phyloP scores from a whole-genome alignment of 768 basidiomycete genomes.

The Clavulina sp. region DNA sequence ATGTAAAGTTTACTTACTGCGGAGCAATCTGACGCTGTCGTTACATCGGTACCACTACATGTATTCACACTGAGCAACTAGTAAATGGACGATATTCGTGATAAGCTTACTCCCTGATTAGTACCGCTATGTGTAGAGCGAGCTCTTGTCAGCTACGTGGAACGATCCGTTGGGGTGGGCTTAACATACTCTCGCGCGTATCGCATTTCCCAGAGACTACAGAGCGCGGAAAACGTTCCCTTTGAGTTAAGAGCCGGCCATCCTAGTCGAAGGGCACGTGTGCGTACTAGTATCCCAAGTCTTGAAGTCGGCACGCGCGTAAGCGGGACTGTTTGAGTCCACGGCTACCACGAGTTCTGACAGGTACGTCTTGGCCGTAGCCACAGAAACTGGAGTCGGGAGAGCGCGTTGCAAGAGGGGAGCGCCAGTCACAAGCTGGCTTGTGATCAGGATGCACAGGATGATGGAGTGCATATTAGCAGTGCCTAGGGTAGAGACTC shows the following conservation, averaged over 20 bases:
- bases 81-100: too few species aligned
- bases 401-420: neutral
- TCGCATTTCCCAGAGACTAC: constrained; percentile 1
- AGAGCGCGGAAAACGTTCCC: neutral
- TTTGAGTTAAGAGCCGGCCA: neutral
- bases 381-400: constrained; percentile 8
- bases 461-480: too few species aligned
- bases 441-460: too few species aligned
- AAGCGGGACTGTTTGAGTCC: constrained; percentile 2
- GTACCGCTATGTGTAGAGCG: too few species aligned
- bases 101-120: too few species aligned
- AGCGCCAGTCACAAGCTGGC: too few species aligned
- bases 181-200: constrained; percentile 5
- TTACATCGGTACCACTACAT: too few species aligned
- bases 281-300: constrained; percentile 21
- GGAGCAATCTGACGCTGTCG: too few species aligned
- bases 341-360: neutral
- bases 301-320: constrained; percentile 6
- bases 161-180: neutral
- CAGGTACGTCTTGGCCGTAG: constrained; percentile 7
- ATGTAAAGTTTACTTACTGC: too few species aligned
- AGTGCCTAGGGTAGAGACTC: too few species aligned
- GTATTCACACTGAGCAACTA: too few species aligned
- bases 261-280: neutral
- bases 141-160: constrained; percentile 15